phyloP scores from a whole-genome alignment of 2,329 filamentous ascomycete genomes.

The Lasiodiplodia gonubiensis region DNA sequence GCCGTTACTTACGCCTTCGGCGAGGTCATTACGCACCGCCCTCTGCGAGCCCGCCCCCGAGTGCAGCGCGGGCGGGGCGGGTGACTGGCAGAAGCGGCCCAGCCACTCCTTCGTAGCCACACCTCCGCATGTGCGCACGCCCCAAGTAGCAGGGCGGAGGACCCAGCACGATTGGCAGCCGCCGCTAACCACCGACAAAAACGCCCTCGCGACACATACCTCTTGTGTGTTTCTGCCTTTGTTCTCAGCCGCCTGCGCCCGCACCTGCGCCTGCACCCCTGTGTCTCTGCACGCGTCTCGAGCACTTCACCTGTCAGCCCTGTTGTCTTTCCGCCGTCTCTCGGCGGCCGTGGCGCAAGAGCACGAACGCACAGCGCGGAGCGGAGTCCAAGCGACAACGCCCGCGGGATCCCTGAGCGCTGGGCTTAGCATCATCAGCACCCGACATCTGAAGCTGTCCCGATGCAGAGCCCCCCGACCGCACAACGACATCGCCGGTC shows the following conservation, averaged over 20 bases:
- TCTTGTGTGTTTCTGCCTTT: conserved; percentile 7
- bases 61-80: conserved; percentile 1
- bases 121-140: conserved; percentile 16
- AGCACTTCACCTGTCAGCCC: not conserved
- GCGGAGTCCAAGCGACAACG: conserved; percentile 28
- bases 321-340: conserved; percentile 11
- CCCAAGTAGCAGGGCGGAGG: conserved; percentile 13
- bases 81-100: not conserved
- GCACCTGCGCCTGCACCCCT: not conserved
- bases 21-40: no score
- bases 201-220: not conserved
- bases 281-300: conserved; percentile 14
- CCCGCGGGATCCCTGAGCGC: conserved; percentile 26
- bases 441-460: conserved; percentile 25
- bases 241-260: not conserved
- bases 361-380: conserved; percentile 25
- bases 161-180: not conserved
- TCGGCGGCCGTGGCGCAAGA: conserved; percentile 19
- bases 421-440: conserved; percentile 23
- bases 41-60: not conserved
- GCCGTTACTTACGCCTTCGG: no score
- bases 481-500: conserved; percentile 30
- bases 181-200: conserved; percentile 13
- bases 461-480: conserved; percentile 31
- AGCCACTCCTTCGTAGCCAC: conserved; percentile 19